Conservation (phyloP, 495 filamentous ascomycete species). For the Tuber microsphaerosporum region DNA sequence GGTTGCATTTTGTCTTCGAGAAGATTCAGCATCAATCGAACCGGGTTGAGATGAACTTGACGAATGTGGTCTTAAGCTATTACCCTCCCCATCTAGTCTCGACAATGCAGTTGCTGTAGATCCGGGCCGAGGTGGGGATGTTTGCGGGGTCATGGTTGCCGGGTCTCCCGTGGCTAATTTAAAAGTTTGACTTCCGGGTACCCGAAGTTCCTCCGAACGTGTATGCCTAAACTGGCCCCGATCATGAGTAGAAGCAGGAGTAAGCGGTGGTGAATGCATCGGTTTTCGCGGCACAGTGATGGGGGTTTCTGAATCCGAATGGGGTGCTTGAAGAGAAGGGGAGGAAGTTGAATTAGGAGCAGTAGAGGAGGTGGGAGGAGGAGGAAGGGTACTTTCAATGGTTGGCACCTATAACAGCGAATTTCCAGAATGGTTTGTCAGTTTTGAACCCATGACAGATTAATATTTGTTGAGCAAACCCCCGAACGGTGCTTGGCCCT, state of each 20-base stretch:
- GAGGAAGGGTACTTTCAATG: constrained; percentile 23
- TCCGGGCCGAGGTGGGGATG: constrained; percentile 49
- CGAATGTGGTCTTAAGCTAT: constrained; percentile 32
- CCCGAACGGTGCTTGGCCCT: background rate
- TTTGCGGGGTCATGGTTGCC: constrained; percentile 60
- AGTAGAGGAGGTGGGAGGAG: constrained; percentile 20
- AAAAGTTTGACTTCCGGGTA: constrained; percentile 36
- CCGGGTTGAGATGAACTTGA: constrained; percentile 30
- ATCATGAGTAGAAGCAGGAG: constrained; percentile 62
- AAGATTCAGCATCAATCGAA: constrained; percentile 31
- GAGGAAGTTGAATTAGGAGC: constrained; percentile 3
- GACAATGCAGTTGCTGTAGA: constrained; percentile 42
- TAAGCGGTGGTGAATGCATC: constrained; percentile 83
- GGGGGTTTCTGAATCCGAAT: constrained; percentile 37
- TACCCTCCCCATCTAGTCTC: constrained; percentile 12
- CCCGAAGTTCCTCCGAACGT: constrained; percentile 39
- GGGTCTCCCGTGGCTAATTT: constrained; percentile 44
- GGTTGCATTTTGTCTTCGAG: constrained; percentile 53
- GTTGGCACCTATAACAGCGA: constrained; percentile 31
- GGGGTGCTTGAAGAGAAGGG: background rate
- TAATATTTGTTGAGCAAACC: constrained; percentile 6
- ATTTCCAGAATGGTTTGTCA: constrained; percentile 13
- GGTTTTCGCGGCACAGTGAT: constrained; percentile 40
- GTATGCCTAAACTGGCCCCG: constrained; percentile 41
- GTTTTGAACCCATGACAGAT: constrained; percentile 5